Base-by-base conservation (phyloP, 2,329 filamentous ascomycete species). In the Cladosporium sp. region DNA sequence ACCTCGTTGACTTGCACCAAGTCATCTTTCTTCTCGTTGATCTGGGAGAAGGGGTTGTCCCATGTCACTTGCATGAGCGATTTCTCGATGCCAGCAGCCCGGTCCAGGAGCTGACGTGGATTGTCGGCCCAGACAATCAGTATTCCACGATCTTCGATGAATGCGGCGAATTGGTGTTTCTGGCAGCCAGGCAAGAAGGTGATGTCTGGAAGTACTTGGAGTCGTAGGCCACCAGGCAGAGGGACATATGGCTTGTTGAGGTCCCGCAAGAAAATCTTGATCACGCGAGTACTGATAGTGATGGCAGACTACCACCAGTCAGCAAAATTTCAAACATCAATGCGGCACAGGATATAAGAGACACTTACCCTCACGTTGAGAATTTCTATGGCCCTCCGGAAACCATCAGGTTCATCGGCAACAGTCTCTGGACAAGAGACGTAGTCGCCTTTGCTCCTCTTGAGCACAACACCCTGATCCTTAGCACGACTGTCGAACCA, bases 111-210 rank as follows among this genome's bases (percentile, higher is more conserved):
- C 65, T 84, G 82, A 69, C 83, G 82, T 15, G 87, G 84, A 49
- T 88, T 83, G 69, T 89, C 87, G 52, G 88, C 87, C 87, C 87
- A 89, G 28, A 88, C 85, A 5, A 88, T 79, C n/a, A 89, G 75
- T 47, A 88, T 80, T 52, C 81, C 80, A n/a, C 81, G 78, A 68
- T 88, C 85, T 67, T 84, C 80, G 61, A 89, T 84, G 73, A 89
- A 89, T 10, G 87, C 87, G n/a, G 85, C 87, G 71, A 87, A 88
- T 68, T 89, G 87, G 76, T 88, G 86, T 74, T 88, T 87, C 73
- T 88, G 83, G 70, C 86, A 89, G 28, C 80, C 77, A 0, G 86
- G 84, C 4, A 91, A 79, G 59, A 85, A 82, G 2, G 80, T 78
- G 65, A 90, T 83, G 59, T 83, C 83, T 2, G 84, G 84, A 26